Evolutionary conservation across 768 basidiomycete genomes (phyloP), one percentile per base, ranked within the genome.

Genomic region (Multifurca ochricompacta): DNA sequence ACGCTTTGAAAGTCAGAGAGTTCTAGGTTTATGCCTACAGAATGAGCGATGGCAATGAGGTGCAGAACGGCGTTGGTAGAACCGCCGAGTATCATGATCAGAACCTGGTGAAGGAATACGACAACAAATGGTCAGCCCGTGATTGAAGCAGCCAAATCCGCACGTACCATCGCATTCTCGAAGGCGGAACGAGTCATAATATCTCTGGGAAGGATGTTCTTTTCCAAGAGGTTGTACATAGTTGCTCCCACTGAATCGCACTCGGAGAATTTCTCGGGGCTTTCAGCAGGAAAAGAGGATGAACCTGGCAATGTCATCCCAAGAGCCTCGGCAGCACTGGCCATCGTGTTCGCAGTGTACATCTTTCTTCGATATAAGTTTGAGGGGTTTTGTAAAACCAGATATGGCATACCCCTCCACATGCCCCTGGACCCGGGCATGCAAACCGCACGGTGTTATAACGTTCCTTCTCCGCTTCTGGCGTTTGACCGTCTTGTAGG

Each of bases 271-370:
- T 99, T 99, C 67, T 97, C 95, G 48, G 77, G 71, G 60, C 89
- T 93, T 67, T 92, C 86, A 32, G 96, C 96, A 6, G 93, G 93
- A 77, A 86, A 97, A 7, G 92, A 94, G 0, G 93, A 94, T n/a
- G 93, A 96, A 27, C 95, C 95, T 7, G 96, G 90, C 8, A 98
- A 72, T 14, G 91, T 81, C 95, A 99, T 99, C 42, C 96, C 96
- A 62, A 99, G 69, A 1, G 87, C 93, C 71, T 99, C 96, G 39
- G 90, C 79, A 13, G 93, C 91, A 60, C 90, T 92, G 4, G 95
- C 91, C 91, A 99, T 97, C 3, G 96, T 98, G 70, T 98, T 99
- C 31, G 91, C 91, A 5, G 93, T 96, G 69, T 95, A 95, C 92
- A 95, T 94, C 91, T 93, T 66, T 49, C 30, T 21, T 56, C 16